Base-by-base conservation (phyloP, 352 stramenopile species). In the Phytophthora cajani region DNA sequence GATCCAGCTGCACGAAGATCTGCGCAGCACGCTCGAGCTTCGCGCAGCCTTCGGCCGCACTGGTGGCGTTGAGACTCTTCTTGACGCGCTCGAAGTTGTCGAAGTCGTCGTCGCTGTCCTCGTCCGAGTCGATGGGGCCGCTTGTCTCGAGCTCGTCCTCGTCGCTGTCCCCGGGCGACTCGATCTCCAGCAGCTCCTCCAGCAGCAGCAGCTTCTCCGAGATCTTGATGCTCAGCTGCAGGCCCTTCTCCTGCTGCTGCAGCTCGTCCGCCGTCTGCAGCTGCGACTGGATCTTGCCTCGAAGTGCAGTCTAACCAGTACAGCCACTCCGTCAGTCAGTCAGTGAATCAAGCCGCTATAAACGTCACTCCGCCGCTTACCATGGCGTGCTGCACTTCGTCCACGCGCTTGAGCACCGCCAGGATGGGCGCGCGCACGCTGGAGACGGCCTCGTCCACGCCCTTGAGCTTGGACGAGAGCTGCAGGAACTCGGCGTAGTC, bases 401-500 rank as follows among this genome's bases (percentile, higher is more conserved):
- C 78, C 38, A 97, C 89, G 40, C 86, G 87, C 62, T 95, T 84
- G 27, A 95, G 74, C n/a, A 95, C 90, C 11, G 75, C 79, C 23
- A 87, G 65, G 40, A 97, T 85, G 30, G 89, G 88, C 47, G 75
- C 69, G 30, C 87, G 85, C 36, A 97, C 83, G 11, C 87, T 93
- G 10, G 86, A 90, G 17, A 95, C 88, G 21, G 89, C 87, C 62
- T 93, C 89, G 57, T 97, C 89, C 30, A 97, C 88, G 21, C 87
- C 89, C 66, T 94, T 94, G 30, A 97, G 80, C 71, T 89, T 91
- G 51, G 87, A 91, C 44, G 89, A 97, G 52, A 97, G 84, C 78
- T 97, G 89, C 46, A 97, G 76, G 62, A 97, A 97, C 78, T 97
- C 89, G 52, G 87, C 80, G 63, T 97, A 97, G 74, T 97, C 89